A percentile compares a stretch with the other conserved stretches of the same genome.
phyloP scores from a whole-genome alignment of 1,284 basidiomycete genomes.

The Ustilago trichophora region DNA sequence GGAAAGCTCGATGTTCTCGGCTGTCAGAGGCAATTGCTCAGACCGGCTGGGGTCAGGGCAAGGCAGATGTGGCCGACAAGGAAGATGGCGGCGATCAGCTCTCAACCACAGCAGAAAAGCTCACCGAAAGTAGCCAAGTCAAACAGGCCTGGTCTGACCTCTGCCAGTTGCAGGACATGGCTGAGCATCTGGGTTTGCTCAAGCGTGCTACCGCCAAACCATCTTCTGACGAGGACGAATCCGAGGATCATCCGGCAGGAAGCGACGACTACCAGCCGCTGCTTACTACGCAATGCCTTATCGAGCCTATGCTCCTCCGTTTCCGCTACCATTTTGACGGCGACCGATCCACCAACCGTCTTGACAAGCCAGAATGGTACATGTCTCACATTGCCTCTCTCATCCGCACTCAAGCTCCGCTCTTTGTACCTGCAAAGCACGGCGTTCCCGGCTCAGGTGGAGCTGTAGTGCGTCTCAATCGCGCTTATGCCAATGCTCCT shows the following conservation, averaged over 20 bases:
- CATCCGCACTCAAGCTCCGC: constrained; percentile 67
- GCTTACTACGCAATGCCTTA: constrained; percentile 76
- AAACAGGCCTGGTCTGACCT: constrained; percentile 51
- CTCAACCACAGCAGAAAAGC: too few relatives aligned
- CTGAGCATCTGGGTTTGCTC: constrained; percentile 41
- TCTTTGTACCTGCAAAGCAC: constrained; percentile 73
- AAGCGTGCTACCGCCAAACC: constrained; percentile 28
- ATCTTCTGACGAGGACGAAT: too few relatives aligned
- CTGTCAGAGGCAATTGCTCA: constrained; percentile 33
- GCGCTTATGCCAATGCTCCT: constrained; percentile 73
- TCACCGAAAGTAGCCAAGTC: too few relatives aligned
- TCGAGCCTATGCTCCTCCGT: constrained; percentile 82
- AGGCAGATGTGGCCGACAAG: constrained; percentile 4
- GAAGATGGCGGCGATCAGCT: too few relatives aligned
- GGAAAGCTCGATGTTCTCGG: constrained; percentile 11
- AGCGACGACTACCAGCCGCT: constrained; percentile 58
- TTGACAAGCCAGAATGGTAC: constrained; percentile 98
- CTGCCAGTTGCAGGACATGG: constrained; percentile 51
- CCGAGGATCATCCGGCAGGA: constrained; percentile 27
- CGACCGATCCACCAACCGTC: constrained; percentile 82
- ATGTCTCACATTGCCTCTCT: constrained; percentile 85
- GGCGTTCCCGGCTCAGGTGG: constrained; percentile 19
- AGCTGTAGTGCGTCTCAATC: constrained; percentile 6
- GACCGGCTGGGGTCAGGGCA: constrained; percentile 31
- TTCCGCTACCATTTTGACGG: constrained; percentile 98